phyloP scores from a whole-genome alignment of 257 asterid species.

The Solanum bukasovii region DNA sequence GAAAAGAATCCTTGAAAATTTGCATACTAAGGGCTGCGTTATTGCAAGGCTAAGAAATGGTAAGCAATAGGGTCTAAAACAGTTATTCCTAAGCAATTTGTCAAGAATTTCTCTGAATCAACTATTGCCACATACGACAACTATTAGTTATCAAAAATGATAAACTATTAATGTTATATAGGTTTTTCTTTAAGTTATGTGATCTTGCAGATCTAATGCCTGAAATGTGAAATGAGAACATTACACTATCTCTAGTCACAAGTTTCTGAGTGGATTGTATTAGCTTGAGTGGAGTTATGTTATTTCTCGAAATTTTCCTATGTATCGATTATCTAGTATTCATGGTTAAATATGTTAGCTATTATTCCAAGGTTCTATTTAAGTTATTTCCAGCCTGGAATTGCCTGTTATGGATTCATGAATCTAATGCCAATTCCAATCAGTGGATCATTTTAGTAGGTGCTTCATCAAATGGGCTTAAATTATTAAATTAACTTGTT shows the following conservation, averaged over 20 bases:
- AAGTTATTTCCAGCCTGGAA: neutral
- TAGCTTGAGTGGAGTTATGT: neutral
- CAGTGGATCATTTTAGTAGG: neutral
- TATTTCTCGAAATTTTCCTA: neutral
- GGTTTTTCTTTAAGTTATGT: neutral
- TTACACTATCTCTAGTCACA: neutral
- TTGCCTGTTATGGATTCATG: neutral
- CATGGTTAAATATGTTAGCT: neutral
- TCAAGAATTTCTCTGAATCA: neutral
- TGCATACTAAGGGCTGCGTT: neutral
- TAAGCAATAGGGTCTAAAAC: neutral
- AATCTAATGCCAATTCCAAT: neutral
- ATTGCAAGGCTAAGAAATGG: neutral
- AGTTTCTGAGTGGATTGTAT: neutral
- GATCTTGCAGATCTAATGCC: neutral
- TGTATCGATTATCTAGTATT: neutral
- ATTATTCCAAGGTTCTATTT: neutral
- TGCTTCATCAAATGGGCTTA: neutral
- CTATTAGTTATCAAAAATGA: neutral
- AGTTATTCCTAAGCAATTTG: neutral
- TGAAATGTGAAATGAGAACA: neutral
- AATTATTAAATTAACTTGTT: neutral
- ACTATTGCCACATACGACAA: neutral
- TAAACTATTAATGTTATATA: neutral
- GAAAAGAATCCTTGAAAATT: neutral